phyloP scores from a whole-genome alignment of 306 rosid species.

The Echinosophora koreensis region DNA sequence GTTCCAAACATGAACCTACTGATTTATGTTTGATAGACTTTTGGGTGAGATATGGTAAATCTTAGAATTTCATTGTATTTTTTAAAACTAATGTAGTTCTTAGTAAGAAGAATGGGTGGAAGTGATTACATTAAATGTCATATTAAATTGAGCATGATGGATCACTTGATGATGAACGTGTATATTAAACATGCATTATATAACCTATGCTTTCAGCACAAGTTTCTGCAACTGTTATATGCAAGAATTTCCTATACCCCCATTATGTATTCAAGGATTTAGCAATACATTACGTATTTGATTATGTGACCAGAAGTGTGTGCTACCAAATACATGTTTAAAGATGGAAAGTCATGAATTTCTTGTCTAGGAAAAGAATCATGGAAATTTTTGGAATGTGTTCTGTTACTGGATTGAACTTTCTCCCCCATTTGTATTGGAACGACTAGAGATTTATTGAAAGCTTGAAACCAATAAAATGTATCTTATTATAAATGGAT shows the following conservation, averaged over 20 bases:
- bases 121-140: not conserved
- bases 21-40: not conserved
- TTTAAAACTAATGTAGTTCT: not conserved
- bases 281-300: not conserved
- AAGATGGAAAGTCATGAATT: slow-evolving; percentile 17
- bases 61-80: not conserved
- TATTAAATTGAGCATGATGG: not conserved
- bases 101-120: slow-evolving; percentile 4
- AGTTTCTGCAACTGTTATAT: not conserved
- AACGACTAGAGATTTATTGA: not conserved
- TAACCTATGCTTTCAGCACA: not conserved
- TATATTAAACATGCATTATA: not conserved
- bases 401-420: not conserved
- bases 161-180: slow-evolving; percentile 9
- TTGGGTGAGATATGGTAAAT: slow-evolving; percentile 5
- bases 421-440: not conserved
- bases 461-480: not conserved
- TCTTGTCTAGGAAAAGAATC: not conserved
- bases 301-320: not conserved
- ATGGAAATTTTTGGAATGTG: not conserved
- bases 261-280: not conserved
- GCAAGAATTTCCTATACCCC: not conserved
- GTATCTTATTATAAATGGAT: not conserved
- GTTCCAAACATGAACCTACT: too few species aligned
- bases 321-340: not conserved